phyloP scores from a whole-genome alignment of 2,329 filamentous ascomycete genomes.

The Fusarium avenaceum region DNA sequence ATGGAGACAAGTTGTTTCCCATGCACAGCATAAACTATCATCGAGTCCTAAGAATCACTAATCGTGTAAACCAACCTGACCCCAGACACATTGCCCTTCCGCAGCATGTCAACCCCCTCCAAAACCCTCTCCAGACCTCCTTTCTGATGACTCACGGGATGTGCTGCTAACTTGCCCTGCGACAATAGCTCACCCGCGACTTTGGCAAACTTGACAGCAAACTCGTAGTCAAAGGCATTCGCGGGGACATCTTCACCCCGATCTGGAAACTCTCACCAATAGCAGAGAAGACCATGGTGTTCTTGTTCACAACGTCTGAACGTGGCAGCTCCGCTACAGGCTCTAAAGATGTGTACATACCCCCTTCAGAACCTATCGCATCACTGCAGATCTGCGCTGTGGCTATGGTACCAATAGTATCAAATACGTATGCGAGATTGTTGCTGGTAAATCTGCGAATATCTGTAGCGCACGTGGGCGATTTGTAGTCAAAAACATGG shows the following conservation, averaged over 20 bases:
- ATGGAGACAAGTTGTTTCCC: no score
- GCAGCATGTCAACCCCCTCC: neutral
- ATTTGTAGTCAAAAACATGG: neutral
- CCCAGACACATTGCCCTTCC: neutral
- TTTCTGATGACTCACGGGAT: neutral
- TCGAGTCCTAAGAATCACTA: neutral
- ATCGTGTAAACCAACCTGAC: neutral
- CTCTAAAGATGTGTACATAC: neutral
- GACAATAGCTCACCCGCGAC: neutral
- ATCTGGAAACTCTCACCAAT: neutral
- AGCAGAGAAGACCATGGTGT: neutral
- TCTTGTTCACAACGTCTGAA: neutral
- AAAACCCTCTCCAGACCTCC: neutral
- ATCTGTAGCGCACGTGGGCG: neutral
- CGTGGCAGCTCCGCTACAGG: neutral
- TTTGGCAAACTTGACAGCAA: neutral
- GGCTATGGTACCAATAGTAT: neutral
- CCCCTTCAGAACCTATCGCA: neutral
- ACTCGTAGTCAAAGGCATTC: neutral
- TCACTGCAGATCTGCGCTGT: neutral
- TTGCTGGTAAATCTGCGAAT: neutral
- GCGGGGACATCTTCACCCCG: neutral
- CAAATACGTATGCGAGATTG: neutral
- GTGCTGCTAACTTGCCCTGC: neutral
- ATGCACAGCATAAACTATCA: neutral